Base-by-base conservation (phyloP, 1,284 basidiomycete genomes). In the Rhodotorula glutinis region DNA sequence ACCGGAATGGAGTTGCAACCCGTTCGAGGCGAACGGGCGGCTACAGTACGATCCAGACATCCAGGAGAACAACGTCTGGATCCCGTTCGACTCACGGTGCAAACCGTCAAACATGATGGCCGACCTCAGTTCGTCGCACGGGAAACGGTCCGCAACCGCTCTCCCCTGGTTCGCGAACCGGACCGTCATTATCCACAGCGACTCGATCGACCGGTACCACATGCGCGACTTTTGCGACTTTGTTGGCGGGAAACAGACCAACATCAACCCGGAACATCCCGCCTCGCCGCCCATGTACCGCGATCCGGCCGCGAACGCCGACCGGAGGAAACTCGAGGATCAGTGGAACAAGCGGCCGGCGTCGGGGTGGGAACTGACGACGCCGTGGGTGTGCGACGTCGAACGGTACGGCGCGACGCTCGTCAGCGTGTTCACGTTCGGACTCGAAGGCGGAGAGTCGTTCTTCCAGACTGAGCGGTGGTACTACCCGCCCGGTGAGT, bases 121-220 rank as follows among this genome's bases (percentile, higher is more conserved):
- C 17, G n/a, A 38, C 0, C 60, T 73, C 9, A 67, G 65, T 33
- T 62, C 66, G 25, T 46, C 64, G 2, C 54, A 60, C 0, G 62
- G 58, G 41, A 66, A 73, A 47, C 30, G 9, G 2, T 17, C 23
- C 7, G 66, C 69, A 0, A n/a, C 23, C 29, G 68, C 55, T 54
- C 63, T 71, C 33, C 66, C 69, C 19, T 73, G 66, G 68, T 60
- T 73, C 63, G 41, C 59, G 49, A 69, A 71, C 53, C 66, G 67
- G 19, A 74, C 73, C 16, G 41, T 74, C 47, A 38, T 74, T 46
- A 54, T 74, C 23, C 69, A 73, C 47, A 71, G 73, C 27, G 73
- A 74, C 60, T 71, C 69, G 53, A 74, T 74, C 65, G 73, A 74
- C 62, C 66, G 73, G 17, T 73, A 69, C 64, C 73, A 74, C 61